Conservation (phyloP, 2,329 filamentous ascomycete species). For the Sordariomycetes sp. region DNA sequence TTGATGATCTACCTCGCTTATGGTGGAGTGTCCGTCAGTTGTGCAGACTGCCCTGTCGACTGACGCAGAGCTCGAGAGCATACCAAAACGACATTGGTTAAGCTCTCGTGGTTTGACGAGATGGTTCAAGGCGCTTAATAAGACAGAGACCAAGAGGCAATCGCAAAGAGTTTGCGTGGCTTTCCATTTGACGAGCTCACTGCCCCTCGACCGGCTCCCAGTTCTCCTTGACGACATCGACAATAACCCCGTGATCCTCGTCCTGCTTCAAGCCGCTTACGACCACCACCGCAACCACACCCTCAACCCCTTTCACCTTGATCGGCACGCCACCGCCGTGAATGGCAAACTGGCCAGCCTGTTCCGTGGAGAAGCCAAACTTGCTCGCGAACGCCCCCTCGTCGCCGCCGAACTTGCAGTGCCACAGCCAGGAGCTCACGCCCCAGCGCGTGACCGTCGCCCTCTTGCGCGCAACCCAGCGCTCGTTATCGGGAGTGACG, state of each 20-base stretch:
- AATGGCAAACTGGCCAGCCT: conserved; percentile 58
- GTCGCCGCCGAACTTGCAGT: conserved; percentile 55
- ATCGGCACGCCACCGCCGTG: conserved; percentile 72
- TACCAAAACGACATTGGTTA: no score
- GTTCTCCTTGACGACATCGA: conserved; percentile 54
- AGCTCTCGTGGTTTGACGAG: no score
- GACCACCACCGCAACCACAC: conserved; percentile 64
- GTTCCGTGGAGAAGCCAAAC: conserved; percentile 49
- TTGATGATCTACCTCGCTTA: no score
- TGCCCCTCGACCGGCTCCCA: conserved; percentile 20
- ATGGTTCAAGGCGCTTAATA: no score
- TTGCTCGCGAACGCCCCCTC: conserved; percentile 56
- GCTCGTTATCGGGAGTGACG: conserved; percentile 61
- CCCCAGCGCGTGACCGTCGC: conserved; percentile 66
- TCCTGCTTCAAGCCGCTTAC: conserved; percentile 69
- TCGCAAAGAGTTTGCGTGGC: no score
- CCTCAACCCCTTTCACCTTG: conserved; percentile 63
- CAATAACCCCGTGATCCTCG: conserved; percentile 68
- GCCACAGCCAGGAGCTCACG: conserved; percentile 60
- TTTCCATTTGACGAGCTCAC: no score
- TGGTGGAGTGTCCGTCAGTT: no score
- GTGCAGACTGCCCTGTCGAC: no score
- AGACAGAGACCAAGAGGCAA: no score
- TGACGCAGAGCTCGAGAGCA: no score
- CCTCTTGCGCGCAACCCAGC: conserved; percentile 62